These are phyloP conservation scores for Cairneyella variabilis DNA, from an alignment of 495 filamentous ascomycete species.

Conservation along the genomic window DNA sequence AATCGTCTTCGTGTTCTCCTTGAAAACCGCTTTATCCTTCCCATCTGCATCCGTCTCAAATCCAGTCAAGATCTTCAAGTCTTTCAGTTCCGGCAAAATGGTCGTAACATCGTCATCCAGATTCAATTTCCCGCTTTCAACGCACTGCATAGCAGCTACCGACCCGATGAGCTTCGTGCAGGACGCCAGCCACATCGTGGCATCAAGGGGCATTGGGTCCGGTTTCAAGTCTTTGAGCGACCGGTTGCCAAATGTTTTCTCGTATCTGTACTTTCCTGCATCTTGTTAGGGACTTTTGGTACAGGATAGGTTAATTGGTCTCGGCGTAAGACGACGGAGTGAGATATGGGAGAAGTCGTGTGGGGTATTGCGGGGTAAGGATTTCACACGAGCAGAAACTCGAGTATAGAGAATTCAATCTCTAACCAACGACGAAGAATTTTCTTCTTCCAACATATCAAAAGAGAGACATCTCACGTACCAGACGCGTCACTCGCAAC, in stretches of 20 bases:
- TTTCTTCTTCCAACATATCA: too few species aligned
- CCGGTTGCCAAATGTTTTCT: conserved; percentile 12
- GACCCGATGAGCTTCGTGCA: conserved; percentile 53
- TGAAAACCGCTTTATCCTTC: conserved; percentile 11
- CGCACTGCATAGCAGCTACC: conserved; percentile 58
- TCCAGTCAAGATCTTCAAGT: conserved; percentile 24
- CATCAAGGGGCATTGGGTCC: conserved; percentile 44
- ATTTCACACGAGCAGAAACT: too few species aligned
- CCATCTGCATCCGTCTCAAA: conserved; percentile 22
- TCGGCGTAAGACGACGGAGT: too few species aligned
- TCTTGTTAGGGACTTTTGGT: neutral
- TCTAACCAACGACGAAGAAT: too few species aligned
- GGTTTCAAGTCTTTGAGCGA: neutral
- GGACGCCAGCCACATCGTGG: conserved; percentile 52
- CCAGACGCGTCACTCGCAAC: conserved; percentile 1
- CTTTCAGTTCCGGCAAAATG: conserved; percentile 28
- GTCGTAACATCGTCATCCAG: conserved; percentile 22
- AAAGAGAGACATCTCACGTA: too few species aligned
- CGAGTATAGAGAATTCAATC: too few species aligned
- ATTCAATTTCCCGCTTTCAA: conserved; percentile 48
- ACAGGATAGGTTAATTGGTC: too few species aligned
- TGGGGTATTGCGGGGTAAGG: too few species aligned
- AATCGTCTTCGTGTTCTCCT: conserved; percentile 13
- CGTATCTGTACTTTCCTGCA: conserved; percentile 10
- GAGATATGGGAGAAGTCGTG: too few species aligned